phyloP scores from a whole-genome alignment of 2,329 filamentous ascomycete genomes.

The Orbilia blumenaviensis region DNA sequence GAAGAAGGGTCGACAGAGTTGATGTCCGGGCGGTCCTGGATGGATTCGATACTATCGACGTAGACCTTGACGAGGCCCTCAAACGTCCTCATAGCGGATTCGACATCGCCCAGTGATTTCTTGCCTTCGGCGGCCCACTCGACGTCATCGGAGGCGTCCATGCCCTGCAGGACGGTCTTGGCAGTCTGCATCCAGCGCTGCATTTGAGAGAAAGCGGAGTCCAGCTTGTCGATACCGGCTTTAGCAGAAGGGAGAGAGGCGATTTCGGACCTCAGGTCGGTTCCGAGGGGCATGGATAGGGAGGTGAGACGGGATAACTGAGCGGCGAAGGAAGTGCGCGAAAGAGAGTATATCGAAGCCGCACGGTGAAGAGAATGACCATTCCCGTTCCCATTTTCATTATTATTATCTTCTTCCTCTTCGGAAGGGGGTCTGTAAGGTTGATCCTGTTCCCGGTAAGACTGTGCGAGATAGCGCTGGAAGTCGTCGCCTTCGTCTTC shows the following conservation, averaged over 20 bases:
- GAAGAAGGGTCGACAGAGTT: slow-evolving; percentile 74
- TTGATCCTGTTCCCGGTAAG: slow-evolving; percentile 17
- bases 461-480: slow-evolving; percentile 49
- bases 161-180: slow-evolving; percentile 82
- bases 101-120: slow-evolving; percentile 78
- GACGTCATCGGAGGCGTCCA: slow-evolving; percentile 95
- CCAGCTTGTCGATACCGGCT: slow-evolving; percentile 81
- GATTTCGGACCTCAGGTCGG: slow-evolving; percentile 82
- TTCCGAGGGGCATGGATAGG: slow-evolving; percentile 85
- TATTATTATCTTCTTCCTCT: slow-evolving; percentile 17
- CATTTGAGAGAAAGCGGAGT: slow-evolving; percentile 90
- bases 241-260: slow-evolving; percentile 84
- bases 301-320: slow-evolving; percentile 92
- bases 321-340: slow-evolving; percentile 88
- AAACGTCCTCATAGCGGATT: slow-evolving; percentile 80
- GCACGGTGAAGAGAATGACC: slow-evolving; percentile 64
- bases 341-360: slow-evolving; percentile 92
- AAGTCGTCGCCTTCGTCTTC: slow-evolving; percentile 46
- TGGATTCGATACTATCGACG: slow-evolving; percentile 88
- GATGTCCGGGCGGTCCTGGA: slow-evolving; percentile 83
- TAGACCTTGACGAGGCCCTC: slow-evolving; percentile 91
- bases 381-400: too few relatives aligned
- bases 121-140: slow-evolving; percentile 95
- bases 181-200: slow-evolving; percentile 93
- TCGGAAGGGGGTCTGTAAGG: slow-evolving; percentile 31